Percentiles rank a stretch among this genome's conserved stretches.
phyloP scores from a whole-genome alignment of 2,329 filamentous ascomycete species.

The Incumbomyces delicatus region DNA sequence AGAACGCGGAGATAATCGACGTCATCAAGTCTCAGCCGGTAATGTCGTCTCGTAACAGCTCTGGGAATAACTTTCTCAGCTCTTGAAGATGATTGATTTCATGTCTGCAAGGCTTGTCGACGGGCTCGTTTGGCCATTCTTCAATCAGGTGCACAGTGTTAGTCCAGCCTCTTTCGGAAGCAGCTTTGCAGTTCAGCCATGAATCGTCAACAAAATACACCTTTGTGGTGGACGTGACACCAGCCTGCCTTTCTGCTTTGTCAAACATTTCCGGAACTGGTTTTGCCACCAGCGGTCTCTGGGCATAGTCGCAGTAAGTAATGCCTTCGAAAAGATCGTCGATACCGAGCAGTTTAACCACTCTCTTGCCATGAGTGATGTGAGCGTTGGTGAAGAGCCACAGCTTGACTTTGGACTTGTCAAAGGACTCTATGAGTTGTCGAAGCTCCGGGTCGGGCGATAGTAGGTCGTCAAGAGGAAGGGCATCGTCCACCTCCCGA shows the following conservation, averaged over 20 bases:
- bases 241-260: conserved; percentile 81
- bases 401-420: conserved; percentile 69
- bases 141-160: conserved; percentile 78
- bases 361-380: conserved; percentile 71
- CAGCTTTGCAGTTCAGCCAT: conserved; percentile 66
- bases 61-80: conserved; percentile 64
- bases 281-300: conserved; percentile 71
- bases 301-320: conserved; percentile 83
- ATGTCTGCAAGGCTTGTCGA: conserved; percentile 56
- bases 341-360: conserved; percentile 68
- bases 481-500: conserved; percentile 81
- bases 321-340: conserved; percentile 90
- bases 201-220: conserved; percentile 98
- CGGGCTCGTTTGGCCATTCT: conserved; percentile 55
- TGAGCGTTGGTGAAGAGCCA: conserved; percentile 99
- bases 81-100: conserved; percentile 69
- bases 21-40: background rate
- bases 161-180: conserved; percentile 68
- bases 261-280: conserved; percentile 72
- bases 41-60: conserved; percentile 53
- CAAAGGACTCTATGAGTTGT: conserved; percentile 68
- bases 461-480: conserved; percentile 78
- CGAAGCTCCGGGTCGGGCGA: conserved; percentile 67
- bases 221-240: conserved; percentile 54
- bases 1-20: no score